phyloP scores from a whole-genome alignment of 2,329 filamentous ascomycete species.

The Alternaria hordeiaustralica region DNA sequence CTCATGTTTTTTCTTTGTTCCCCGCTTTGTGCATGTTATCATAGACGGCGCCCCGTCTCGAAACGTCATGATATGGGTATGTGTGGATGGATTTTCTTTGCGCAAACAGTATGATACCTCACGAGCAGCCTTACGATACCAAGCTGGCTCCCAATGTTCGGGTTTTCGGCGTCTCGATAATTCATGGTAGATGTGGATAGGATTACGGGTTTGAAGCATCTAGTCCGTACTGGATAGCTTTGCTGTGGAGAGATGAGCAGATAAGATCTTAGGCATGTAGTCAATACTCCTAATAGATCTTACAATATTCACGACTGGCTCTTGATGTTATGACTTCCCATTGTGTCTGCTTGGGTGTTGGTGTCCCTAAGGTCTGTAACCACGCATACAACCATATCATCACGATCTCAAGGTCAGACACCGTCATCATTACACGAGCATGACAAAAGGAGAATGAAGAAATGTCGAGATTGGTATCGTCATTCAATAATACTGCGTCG shows the following conservation, averaged over 20 bases:
- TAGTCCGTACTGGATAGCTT: slow-evolving; percentile 27
- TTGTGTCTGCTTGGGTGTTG: neutral
- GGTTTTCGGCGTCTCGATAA: slow-evolving; percentile 22
- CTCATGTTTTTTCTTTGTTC: slow-evolving; percentile 33
- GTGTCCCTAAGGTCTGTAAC: neutral
- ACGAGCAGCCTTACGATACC: slow-evolving; percentile 21
- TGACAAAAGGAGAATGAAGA: neutral
- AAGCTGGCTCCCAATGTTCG: slow-evolving; percentile 23
- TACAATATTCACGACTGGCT: slow-evolving; percentile 3
- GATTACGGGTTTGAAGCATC: slow-evolving; percentile 17
- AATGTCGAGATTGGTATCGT: slow-evolving; percentile 1
- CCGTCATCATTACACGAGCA: neutral
- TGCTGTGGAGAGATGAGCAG: neutral
- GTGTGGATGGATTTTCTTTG: slow-evolving; percentile 27
- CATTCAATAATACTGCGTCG: slow-evolving; percentile 1
- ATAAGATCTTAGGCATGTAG: slow-evolving; percentile 26
- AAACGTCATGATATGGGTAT: slow-evolving; percentile 31
- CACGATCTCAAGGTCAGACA: neutral
- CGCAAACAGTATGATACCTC: slow-evolving; percentile 40
- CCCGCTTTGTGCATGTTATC: slow-evolving; percentile 28
- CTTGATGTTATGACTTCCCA: neutral
- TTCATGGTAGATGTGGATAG: slow-evolving; percentile 14
- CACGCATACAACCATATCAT: neutral
- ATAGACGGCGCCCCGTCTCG: slow-evolving; percentile 43
- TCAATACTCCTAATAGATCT: slow-evolving; percentile 23